Evolutionary conservation across 192 early-diverging fungal species (phyloP), one percentile per base, ranked within the genome.

Genomic region (Dispira parvispora): DNA sequence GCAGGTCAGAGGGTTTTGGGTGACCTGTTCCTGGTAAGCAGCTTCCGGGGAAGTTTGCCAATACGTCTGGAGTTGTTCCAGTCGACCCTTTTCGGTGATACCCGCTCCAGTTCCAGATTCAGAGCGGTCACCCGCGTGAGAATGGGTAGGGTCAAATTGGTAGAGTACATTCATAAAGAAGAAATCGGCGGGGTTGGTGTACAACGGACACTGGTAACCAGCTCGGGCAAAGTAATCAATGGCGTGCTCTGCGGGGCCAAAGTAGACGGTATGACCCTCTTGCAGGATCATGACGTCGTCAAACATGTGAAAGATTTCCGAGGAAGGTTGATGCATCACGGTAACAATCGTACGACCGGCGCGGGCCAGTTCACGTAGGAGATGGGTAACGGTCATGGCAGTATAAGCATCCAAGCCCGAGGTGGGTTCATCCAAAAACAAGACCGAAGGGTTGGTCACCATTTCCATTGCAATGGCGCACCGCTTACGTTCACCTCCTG

Each of bases 351-450:
- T 78, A 28, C 78, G 75, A 1, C 73, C 73, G 0, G 62, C 62
- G 13, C 64, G 32, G 3, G 76, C 75, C 45, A 82, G 71, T 0
- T 72, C 45, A 46, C 68, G 54, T 11, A 82, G 72, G 27, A 76
- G 66, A 13, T 67, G 63, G 38, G 79, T 68, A 38, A 81, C 80
- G 52, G 65, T 67, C 61, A 77, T 65, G 13, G 78, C 77, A 10
- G 79, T 80, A 65, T 82, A 78, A 16, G 75, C 68, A 61, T 80
- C 78, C 12, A 89, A 69, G 28, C 84, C 85, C 13, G 84, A 84
- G 0, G 87, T 86, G 14, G 87, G 87, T 63, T 88, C 84, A 61
- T 86, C 83, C 16, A 84, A 69, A 56, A 87, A 80, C 27, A 89
- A 61, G 32, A 87, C 73, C 43, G 76, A 75, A 4, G 87, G 75